Evolutionary conservation across 108 stramenopile species (phyloP), one percentile per base, ranked within the genome.

Genomic region (Skeletonema grethae): DNA sequence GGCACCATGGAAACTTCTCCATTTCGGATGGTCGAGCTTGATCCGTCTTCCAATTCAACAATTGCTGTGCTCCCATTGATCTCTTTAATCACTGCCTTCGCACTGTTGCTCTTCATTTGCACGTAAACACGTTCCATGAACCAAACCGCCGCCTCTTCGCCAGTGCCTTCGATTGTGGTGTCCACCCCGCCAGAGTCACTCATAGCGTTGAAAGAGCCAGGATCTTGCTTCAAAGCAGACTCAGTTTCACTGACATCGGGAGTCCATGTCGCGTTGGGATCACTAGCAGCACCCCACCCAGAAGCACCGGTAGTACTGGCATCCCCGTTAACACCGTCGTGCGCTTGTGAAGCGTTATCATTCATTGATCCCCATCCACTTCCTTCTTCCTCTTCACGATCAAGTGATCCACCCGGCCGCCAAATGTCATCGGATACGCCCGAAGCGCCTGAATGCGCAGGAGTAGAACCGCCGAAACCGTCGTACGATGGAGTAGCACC

Each of bases 51-150:
- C 35, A 93, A 64, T 81, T 90, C 92, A 29, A 95, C 85, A 31
- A 90, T 55, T 9, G 90, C 91, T 43, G 69, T 81, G 62, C 86
- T 90, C 9, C 86, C 66, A 74, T 86, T 89, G 63, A 95, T 87
- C 48, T 93, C 92, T 62, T 95, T 95, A 79, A 95, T 93, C 29
- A 90, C 86, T 32, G 86, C 91, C 35, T 77, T 62, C 7, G 73
- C 66, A 50, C 82, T 84, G 58, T 80, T 76, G 53, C 69, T 60
- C 64, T 92, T 92, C 39, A 90, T 55, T 67, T 88, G 84, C 34
- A 96, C 87, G 77, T 88, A 94, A 25, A 96, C 95, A 35, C 93
- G 86, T 67, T 96, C 95, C 91, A 96, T 94, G 63, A 93, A 96
- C 95, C 95, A 96, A 57, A 90, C 90, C 13, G 89, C 84, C 32